Base-by-base conservation (phyloP, 2,329 filamentous ascomycete species). In the Pseudogymnoascus sp. region DNA sequence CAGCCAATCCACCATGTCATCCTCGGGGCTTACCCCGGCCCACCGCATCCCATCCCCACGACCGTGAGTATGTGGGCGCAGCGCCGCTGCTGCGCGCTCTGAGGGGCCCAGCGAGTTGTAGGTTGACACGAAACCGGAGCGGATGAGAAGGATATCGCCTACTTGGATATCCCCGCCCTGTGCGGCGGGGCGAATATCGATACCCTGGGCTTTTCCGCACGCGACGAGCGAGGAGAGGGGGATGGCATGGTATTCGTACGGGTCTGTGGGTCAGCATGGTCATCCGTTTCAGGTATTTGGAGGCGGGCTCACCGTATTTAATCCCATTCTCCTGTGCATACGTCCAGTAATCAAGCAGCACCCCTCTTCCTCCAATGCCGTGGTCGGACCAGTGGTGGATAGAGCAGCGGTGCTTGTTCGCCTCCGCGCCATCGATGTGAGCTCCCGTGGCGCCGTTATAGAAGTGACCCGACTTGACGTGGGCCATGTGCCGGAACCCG, bases 331-430 rank as follows among this genome's bases (percentile, higher is more conserved):
- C 68, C 38, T 80, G 74, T 8, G 75, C 71, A 26, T 75, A 68
- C 6, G 76, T 72, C 69, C 80, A 78, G 65, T 81, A 80, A 68
- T 85, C 83, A 33, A 84, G 68, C 23, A 85, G 69, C 2, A 85
- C 74, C 3, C 81, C 83, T 0, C 82, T 74, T 6, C 82, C 82
- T 0, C 83, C 80, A 61, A 85, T 84, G 11, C 82, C 83, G 55
- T 70, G 68, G 26, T 68, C 63, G 14, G 67, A 68, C 70, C 69
- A 72, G 61, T 72, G 68, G 61, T 72, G 71, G n/a, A 72, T 71
- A 0, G 67, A 66, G 59, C 69, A 71, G 31, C 70, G 69, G 14
- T 71, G 64, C 21, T 65, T 58, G 43, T 70, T 67, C 23, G 66
- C 63, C 16, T 68, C 60, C 21, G 60, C 59, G 1, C 69, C 70